Percentiles rank a stretch among this genome's conserved stretches.
phyloP scores from a whole-genome alignment of 805 yeast species.

The Barnettozyma salicaria region DNA sequence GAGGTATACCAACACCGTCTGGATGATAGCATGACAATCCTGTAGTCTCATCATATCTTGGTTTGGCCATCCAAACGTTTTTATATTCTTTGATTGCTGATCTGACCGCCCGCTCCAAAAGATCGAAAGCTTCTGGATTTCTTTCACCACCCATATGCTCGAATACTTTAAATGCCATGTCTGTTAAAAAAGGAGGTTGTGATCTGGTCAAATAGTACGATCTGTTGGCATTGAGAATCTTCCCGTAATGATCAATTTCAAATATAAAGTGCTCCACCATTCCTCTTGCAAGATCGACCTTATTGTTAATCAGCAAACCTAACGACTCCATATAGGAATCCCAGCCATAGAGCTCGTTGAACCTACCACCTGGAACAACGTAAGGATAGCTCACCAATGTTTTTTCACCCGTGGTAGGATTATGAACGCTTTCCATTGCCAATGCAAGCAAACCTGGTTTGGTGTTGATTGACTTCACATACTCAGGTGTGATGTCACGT shows the following conservation, averaged over 20 bases:
- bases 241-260: constrained; percentile 86
- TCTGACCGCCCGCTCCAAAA: constrained; percentile 54
- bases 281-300: constrained; percentile 69
- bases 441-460: constrained; percentile 84
- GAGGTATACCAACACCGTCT: constrained; percentile 88
- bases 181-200: constrained; percentile 95
- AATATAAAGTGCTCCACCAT: constrained; percentile 90
- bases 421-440: constrained; percentile 52
- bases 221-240: constrained; percentile 89
- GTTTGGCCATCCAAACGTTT: constrained; percentile 70
- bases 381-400: constrained; percentile 69
- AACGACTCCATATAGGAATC: constrained; percentile 90
- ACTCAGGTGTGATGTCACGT: constrained; percentile 65
- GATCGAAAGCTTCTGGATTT: constrained; percentile 46
- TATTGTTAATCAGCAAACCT: constrained; percentile 67
- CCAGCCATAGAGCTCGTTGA: constrained; percentile 97
- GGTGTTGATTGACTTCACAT: constrained; percentile 66
- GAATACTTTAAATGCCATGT: constrained; percentile 73
- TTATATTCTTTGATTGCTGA: constrained; percentile 87
- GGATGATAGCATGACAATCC: constrained; percentile 91
- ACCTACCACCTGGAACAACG: constrained; percentile 95
- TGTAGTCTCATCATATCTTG: constrained; percentile 65
- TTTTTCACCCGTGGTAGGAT: constrained; percentile 45
- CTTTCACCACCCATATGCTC: constrained; percentile 47
- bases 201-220: constrained; percentile 86